Evolutionary conservation across 140 eudicot species (phyloP), one percentile per base, ranked within the genome.

Genomic region (Oenanthe javanica): DNA sequence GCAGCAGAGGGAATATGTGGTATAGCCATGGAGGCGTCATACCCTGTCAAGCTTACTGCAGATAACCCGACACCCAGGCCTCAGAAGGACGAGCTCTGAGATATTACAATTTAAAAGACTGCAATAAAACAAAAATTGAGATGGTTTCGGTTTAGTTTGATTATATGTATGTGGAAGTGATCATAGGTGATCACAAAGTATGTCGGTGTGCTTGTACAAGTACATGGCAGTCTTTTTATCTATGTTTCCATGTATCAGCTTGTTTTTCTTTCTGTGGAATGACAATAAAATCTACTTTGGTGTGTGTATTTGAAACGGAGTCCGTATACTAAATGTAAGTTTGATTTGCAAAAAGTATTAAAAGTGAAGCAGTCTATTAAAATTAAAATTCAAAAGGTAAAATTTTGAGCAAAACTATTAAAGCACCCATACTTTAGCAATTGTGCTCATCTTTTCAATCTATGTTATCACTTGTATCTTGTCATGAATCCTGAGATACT

Each of bases 21-120:
- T 59, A 87, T 94, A 81, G 97, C 98, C 57, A 92, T 88, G 97
- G 96, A 94, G 18, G 97, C 97, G 8, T 90, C 96, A 0, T 94
- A 94, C 79, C 98, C 98, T 1, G 54, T 86, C 83, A 93, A 93
- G 88, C 61, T 57, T 48, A 71, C 86, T 31, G 45, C 97, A 19
- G 84, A 86, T 27, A 89, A 91, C 59, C 94, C 90, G 1, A 82
- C 79, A 69, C 66, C 72, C 38, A 84, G 43, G 74, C 69, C 88
- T 47, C 16, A 42, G 0, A 93, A 88, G 82, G 95, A 91, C 74
- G 97, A 93, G 81, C 95, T 91, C 88, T 93, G 84, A 81, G 77
- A 2, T 10, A 0, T 66, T 23, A 9, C 72, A n/a, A n/a, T n/a
- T n/a, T n/a, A n/a, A n/a, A 23, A 11, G 43, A 21, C 36, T 43